A percentile compares a stretch with the other conserved stretches of the same genome.
These are phyloP conservation scores for Dactylonectria estremocensis DNA, from an alignment of 2,329 filamentous ascomycete genomes.

Conservation along the genomic window DNA sequence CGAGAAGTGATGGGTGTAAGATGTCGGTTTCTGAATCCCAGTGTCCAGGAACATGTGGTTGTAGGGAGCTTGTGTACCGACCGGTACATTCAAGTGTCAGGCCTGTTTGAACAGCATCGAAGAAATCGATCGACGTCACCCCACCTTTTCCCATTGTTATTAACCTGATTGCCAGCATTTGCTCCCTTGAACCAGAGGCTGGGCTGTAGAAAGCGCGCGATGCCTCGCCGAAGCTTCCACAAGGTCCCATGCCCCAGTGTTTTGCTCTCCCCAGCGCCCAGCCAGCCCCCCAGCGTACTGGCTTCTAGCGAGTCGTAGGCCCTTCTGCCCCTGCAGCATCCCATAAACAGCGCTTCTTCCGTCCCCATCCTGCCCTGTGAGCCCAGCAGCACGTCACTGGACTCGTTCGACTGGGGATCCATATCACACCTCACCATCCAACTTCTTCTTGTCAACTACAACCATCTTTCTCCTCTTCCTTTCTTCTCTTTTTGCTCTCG, in stretches of 20 bases:
- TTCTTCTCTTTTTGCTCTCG: conserved; percentile 17
- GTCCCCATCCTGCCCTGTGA: conserved; percentile 31
- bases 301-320: conserved; percentile 30
- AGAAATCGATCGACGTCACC: conserved; percentile 46
- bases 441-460: conserved; percentile 45
- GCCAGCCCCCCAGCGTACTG: conserved; percentile 22
- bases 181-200: conserved; percentile 7
- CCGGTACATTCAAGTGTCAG: conserved; percentile 16
- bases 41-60: conserved; percentile 10
- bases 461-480: conserved; percentile 33
- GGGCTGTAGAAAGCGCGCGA: conserved; percentile 18
- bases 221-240: conserved; percentile 51
- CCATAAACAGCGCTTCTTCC: conserved; percentile 35
- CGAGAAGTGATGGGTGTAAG: background rate
- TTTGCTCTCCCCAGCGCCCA: conserved; percentile 13
- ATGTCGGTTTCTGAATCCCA: background rate
- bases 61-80: conserved; percentile 25
- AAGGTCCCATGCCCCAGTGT: conserved; percentile 51
- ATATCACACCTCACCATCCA: conserved; percentile 42
- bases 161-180: conserved; percentile 16
- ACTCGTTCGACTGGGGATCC: conserved; percentile 42
- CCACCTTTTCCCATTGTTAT: conserved; percentile 35
- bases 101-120: background rate
- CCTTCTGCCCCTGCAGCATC: conserved; percentile 35
- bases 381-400: conserved; percentile 39